Base-by-base conservation (phyloP, 2,329 filamentous ascomycete genomes). In the Venturia oleaginea region DNA sequence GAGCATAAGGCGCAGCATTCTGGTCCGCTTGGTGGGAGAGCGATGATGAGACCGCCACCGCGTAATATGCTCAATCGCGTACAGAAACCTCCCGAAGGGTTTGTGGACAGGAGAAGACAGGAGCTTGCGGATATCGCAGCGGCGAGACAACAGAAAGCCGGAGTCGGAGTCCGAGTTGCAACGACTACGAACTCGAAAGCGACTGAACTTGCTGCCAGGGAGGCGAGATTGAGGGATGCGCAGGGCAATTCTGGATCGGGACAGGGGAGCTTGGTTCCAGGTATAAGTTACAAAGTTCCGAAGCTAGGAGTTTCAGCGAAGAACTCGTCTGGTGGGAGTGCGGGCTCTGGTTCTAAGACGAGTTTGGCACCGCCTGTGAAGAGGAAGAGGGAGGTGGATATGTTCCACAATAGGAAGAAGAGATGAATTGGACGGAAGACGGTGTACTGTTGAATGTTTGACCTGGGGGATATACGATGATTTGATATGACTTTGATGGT, bases 321-420 rank as follows among this genome's bases (percentile, higher is more conserved):
- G 34, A 27, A 10, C 6, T 17, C 59, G n/a, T 11, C 59, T 27
- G 22, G 37, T 24, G 40, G n/a, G 11, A 60, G n/a, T 60, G 17
- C 59, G 2, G 37, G 27, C 0, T 40, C 40, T 57, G 51, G 27
- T n/a, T 8, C 17, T 6, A 57, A 57, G 59, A 24, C 22, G 32
- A 11, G 38, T 24, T 8, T 22, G 34, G 22, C 59, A 15, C 32
- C 34, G 15, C 6, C 34, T 13, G 37, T 24, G 40, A 62, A 62
- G 61, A 48, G 61, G 42, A 62, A 62, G 61, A 46, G 61, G 38
- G 61, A 62, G 43, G 24, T 51, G 13, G 46, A 62, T n/a, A 43
- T 62, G 38, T 54, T 62, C 17, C 32, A 42, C 15, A 40, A 48
- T 10, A 62, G 32, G 24, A 62, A 62, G 61, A 62, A 54, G 61